Base-by-base conservation (phyloP, 106 monocot species). In the Apostasia ramifera region DNA sequence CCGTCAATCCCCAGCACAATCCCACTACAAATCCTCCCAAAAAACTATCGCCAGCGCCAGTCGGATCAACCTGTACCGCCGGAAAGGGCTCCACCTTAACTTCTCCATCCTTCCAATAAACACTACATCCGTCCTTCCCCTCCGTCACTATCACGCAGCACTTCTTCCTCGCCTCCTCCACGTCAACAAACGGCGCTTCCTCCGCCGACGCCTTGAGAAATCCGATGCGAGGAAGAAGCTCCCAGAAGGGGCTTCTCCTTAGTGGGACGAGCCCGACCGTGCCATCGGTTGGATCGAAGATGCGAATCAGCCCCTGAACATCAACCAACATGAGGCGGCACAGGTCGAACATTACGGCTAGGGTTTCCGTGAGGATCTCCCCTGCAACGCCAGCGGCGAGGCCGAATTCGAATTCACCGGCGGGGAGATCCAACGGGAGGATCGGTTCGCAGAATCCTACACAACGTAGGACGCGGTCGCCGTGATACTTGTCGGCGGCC, bases 21-120 rank as follows among this genome's bases (percentile, higher is more conserved):
- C 89, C 95, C 1, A 70, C 72, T 0, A 83, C 84, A 48, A 97
- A 83, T 1, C 89, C 95, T 6, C 86, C 92, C 55, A 97, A 63
- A 68, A 97, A 97, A 60, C 92, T 89, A 69, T 97, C 95, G 3
- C 92, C 95, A 0, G 92, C 95, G 38, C 95, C 92, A 1, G 92
- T 97, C 5, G 92, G 92, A 74, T 92, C 95, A 47, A 97, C 50
- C 82, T 92, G 80, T 2, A 67, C 66, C 5, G 82, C 81, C 2
- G 63, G 83, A 53, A 97, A 92, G 1, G 95, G 69, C 6, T 84
- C 73, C 3, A 97, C 81, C 6, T 57, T 76, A 6, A 84, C 46
- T 57, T 89, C 84, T 55, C 84, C 76, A 11, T 89, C 89, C 74
- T 76, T 83, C 81, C 89, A 89, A 70, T 83, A 89, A 7, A 97